Evolutionary conservation across 2,329 filamentous ascomycete species (phyloP), one percentile per base, ranked within the genome.

Genomic region (Decorospora gaudefroyi): DNA sequence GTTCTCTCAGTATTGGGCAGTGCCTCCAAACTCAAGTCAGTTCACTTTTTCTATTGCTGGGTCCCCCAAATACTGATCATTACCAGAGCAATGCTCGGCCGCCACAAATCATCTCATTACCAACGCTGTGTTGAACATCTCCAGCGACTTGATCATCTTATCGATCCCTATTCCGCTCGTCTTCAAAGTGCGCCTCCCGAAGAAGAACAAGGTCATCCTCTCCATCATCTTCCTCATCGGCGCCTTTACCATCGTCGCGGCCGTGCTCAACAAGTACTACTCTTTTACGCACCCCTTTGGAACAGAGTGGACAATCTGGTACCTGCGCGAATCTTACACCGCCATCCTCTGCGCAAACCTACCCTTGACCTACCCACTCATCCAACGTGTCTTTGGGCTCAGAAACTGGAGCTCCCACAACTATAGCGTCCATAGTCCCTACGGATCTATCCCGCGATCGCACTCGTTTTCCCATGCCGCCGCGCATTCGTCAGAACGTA

Each of bases 271-370:
- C 68, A 82, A 83, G 47, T 80, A 81, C 57, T 83, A 82, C 67
- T 81, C 79, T 30, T 83, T 85, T 47, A 75, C 69, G 11, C 66
- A 80, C 13, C 78, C 78, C 0, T 83, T 81, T 59, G 78, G 78
- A 2, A 69, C 72, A 10, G 65, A 77, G 25, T 85, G 82, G 72
- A 75, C 81, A 0, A 77, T 77, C 53, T 85, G 81, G 81, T 82
- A 70, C 43, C 75, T 81, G 6, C 75, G 80, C 18, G 82, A 85
- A 59, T 75, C 77, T 9, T 79, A 77, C 30, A 82, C 82, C 0
- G 79, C 81, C 4, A 73, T 85, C 27, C 74, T 83, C 34, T 81
- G 84, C 11, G 76, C 80, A 18, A 85, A 85, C 47, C 71, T 85
- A 4, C 81, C 82, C 0, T 78, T 83, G 34, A 78, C 76, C 50